phyloP scores from a whole-genome alignment of 2,329 filamentous ascomycete genomes.

The Curvularia spicifera region DNA sequence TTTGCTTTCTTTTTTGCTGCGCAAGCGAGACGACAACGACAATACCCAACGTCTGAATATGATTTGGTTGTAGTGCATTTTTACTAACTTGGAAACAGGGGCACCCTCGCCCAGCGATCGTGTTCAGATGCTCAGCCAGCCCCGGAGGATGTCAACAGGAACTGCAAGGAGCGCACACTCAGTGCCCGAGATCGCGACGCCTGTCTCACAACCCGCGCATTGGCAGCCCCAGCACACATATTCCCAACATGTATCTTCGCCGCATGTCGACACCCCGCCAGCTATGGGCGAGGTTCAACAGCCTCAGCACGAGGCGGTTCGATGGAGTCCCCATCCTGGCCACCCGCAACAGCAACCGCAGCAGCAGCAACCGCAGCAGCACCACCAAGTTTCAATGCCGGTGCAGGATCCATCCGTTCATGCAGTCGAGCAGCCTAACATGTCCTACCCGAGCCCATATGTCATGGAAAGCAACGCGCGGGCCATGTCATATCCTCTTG shows the following conservation, averaged over 20 bases:
- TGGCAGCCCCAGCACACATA: constrained; percentile 48
- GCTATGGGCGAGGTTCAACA: constrained; percentile 40
- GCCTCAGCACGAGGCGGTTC: constrained; percentile 37
- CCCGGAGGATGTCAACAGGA: constrained; percentile 46
- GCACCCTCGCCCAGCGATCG: constrained; percentile 50
- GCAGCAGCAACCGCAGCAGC: constrained; percentile 41
- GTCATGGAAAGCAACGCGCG: constrained; percentile 47
- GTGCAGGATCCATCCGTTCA: constrained; percentile 44
- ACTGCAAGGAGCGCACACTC: constrained; percentile 49
- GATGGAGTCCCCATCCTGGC: constrained; percentile 44
- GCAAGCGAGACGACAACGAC: constrained; percentile 19
- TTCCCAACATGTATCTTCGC: constrained; percentile 42
- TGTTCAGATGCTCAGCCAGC: constrained; percentile 49
- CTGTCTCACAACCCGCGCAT: constrained; percentile 46
- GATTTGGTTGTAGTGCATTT: constrained; percentile 30
- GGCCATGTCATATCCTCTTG: constrained; percentile 50
- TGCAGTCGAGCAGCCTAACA: constrained; percentile 35
- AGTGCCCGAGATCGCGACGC: constrained; percentile 46
- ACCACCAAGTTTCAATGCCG: constrained; percentile 43
- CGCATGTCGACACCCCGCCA: constrained; percentile 42
- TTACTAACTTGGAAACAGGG: constrained; percentile 31
- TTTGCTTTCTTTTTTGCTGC: constrained; percentile 12
- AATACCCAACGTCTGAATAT: constrained; percentile 9
- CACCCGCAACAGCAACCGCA: constrained; percentile 47
- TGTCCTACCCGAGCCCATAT: constrained; percentile 48